Base-by-base conservation (phyloP, 495 filamentous ascomycete genomes). In the Wilcoxina mikolae region DNA sequence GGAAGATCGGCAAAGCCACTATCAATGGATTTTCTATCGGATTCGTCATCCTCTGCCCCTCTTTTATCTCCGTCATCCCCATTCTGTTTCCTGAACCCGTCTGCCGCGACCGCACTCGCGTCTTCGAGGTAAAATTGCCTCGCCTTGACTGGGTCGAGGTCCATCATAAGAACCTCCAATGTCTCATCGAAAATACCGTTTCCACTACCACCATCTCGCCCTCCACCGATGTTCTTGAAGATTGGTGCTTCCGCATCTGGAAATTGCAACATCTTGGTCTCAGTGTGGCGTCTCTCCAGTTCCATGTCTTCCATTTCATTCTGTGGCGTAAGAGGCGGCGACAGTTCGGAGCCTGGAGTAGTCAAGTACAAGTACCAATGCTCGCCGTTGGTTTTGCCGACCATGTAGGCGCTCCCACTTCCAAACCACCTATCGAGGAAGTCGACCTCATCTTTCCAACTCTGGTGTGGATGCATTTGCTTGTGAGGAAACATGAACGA, bases 281-380 rank as follows among this genome's bases (percentile, higher is more conserved):
- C 80, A 1, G 86, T 94, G 54, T 69, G 60, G 39, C 70, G 61
- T 18, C 56, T 55, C 27, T 75, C 71, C 12, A 57, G 55, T 26
- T 62, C 61, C 4, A 28, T 18, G 17, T 60, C 54, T 12, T 61
- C 62, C 25, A 57, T 48, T 27, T 78, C 73, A 45, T 67, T 68
- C 31, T 73, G 71, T 0, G 91, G 90, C 18, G 82, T 94, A 5
- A 79, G 72, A 54, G 93, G 91, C 11, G 89, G 93, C 0, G 88
- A 95, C 54, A 95, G 74, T 58, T 79, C 69, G 9, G 76, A 83
- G 64, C 83, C 77, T 17, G 93, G 87, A 50, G 85, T 83, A 28
- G 93, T 99, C 66, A 95, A 78, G 69, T 96, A 99, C 35, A 99
- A 73, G 65, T 96, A 96, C 93, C 93, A 99, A 64, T 99, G 93